Conservation (phyloP, 163 green algal species). For the Scenedesmus sp. region DNA sequence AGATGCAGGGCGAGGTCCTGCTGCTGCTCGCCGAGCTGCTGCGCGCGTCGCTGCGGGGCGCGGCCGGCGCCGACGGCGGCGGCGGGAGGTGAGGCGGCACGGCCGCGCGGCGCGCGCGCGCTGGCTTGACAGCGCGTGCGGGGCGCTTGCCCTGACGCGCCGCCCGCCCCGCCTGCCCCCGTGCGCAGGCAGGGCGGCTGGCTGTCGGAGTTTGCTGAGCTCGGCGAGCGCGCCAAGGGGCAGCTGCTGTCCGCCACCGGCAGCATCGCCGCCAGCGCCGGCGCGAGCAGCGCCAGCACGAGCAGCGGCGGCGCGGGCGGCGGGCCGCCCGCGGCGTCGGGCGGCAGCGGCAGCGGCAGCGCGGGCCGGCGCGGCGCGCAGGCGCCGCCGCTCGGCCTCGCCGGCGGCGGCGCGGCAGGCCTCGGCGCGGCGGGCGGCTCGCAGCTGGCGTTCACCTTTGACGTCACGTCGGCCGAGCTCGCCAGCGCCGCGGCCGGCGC, state of each 20-base stretch:
- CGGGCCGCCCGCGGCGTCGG: slow-evolving; percentile 15
- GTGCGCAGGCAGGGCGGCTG: slow-evolving; percentile 24
- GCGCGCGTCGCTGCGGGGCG: background rate
- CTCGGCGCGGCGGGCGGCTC: background rate
- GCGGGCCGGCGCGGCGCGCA: background rate
- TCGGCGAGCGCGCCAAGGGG: slow-evolving; percentile 14
- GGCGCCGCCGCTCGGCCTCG: background rate
- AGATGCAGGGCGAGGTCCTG: slow-evolving; percentile 47
- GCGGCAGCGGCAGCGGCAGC: background rate
- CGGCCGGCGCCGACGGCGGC: background rate
- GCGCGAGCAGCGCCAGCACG: background rate
- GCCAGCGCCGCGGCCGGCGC: slow-evolving; percentile 26
- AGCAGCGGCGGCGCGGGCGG: background rate
- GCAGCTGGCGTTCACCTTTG: slow-evolving; percentile 24
- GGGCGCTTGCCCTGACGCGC: too few relatives aligned
- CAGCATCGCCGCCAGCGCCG: background rate
- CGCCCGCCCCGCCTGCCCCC: background rate
- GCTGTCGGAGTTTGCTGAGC: slow-evolving; percentile 41
- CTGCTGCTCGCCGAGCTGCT: slow-evolving; percentile 48
- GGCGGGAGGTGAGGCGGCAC: too few relatives aligned
- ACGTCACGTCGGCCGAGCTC: slow-evolving; percentile 21
- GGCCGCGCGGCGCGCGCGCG: too few relatives aligned
- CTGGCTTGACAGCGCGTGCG: too few relatives aligned
- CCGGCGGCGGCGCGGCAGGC: background rate
- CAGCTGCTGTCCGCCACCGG: slow-evolving; percentile 20